Evolutionary conservation across 805 yeast genomes (phyloP).

Genomic region (Wickerhamomyces hampshirensis): DNA sequence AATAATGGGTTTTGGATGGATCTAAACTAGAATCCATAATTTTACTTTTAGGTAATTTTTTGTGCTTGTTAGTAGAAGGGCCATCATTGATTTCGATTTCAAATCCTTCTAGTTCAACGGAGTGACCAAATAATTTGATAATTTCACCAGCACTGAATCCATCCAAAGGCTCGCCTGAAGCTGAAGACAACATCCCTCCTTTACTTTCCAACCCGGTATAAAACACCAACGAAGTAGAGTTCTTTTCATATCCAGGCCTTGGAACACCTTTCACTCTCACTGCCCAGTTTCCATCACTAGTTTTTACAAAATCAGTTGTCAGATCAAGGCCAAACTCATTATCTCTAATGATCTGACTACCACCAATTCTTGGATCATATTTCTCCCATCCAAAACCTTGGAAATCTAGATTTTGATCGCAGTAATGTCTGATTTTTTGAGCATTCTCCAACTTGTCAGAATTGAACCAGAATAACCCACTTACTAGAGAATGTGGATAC

Average conservation of each 20-base stretch:
- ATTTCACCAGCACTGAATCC: conserved; percentile 31
- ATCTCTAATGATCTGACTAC: conserved; percentile 72
- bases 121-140: conserved; percentile 42
- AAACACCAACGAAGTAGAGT: conserved; percentile 63
- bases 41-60: conserved; percentile 25
- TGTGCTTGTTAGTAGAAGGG: conserved; percentile 41
- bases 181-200: conserved; percentile 38
- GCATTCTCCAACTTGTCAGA: conserved; percentile 52
- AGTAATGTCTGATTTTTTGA: conserved; percentile 60
- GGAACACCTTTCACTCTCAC: conserved; percentile 66
- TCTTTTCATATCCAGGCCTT: conserved; percentile 39
- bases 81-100: conserved; percentile 55
- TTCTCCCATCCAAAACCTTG: conserved; percentile 78
- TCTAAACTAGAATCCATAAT: conserved; percentile 42
- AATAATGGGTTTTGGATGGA: conserved; percentile 57
- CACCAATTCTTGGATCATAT: conserved; percentile 87
- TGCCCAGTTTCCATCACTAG: conserved; percentile 75
- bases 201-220: conserved; percentile 74
- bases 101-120: conserved; percentile 67
- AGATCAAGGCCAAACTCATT: conserved; percentile 55
- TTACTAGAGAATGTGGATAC: conserved; percentile 63
- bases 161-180: conserved; percentile 28
- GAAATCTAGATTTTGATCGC: conserved; percentile 69
- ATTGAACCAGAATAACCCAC: conserved; percentile 89
- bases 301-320: conserved; percentile 72